Conservation (phyloP, 306 rosid genomes). For the Adenanthera pavonina region DNA sequence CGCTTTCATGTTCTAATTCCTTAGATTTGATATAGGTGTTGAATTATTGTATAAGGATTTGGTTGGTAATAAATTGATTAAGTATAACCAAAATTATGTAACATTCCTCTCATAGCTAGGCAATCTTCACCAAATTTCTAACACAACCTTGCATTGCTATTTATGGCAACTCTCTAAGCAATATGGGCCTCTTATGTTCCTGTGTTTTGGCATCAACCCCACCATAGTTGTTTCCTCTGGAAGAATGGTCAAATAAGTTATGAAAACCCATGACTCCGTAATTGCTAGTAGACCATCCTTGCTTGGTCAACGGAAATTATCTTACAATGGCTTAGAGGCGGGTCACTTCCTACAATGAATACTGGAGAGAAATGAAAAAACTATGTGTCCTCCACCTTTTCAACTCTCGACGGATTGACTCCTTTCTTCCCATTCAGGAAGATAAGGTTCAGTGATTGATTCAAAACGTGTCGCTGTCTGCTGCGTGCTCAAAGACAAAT, state of each 20-base stretch:
- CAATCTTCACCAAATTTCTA: too few relatives aligned
- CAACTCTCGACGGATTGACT: slow-evolving; percentile 35
- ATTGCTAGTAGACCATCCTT: slow-evolving; percentile 50
- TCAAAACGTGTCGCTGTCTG: slow-evolving; percentile 9
- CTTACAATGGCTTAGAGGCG: slow-evolving; percentile 56
- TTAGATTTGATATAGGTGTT: too few relatives aligned
- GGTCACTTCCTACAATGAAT: slow-evolving; percentile 52
- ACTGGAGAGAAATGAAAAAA: slow-evolving; percentile 57
- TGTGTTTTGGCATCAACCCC: slow-evolving; percentile 41
- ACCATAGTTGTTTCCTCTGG: slow-evolving; percentile 43
- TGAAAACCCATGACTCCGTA: slow-evolving; percentile 50
- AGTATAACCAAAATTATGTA: too few relatives aligned
- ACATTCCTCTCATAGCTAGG: too few relatives aligned
- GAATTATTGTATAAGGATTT: too few relatives aligned
- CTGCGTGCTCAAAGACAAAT: neutral
- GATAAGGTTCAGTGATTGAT: slow-evolving; percentile 41
- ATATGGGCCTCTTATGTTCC: slow-evolving; percentile 60
- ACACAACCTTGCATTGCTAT: slow-evolving; percentile 27
- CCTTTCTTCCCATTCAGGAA: slow-evolving; percentile 38
- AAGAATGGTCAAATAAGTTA: slow-evolving; percentile 33
- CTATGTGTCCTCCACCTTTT: slow-evolving; percentile 51
- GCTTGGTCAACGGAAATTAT: slow-evolving; percentile 29
- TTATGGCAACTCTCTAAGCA: slow-evolving; percentile 47
- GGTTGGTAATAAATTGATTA: too few relatives aligned
- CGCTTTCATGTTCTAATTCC: too few relatives aligned